Conservation (phyloP, 2,329 filamentous ascomycete genomes). For the Ophiosphaerella herpotricha region DNA sequence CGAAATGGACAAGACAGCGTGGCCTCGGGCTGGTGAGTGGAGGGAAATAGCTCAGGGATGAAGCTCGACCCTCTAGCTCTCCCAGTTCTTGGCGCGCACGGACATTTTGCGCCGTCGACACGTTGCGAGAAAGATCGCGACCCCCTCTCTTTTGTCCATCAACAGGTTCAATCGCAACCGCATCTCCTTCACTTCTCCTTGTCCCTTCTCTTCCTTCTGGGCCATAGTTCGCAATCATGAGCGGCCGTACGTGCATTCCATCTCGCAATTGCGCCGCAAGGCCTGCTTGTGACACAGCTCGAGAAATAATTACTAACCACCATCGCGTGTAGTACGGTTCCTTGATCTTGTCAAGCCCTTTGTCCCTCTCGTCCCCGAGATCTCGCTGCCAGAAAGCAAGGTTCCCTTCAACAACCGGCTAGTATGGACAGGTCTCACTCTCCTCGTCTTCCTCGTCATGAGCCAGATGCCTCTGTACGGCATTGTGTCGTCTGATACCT, state of each 20-base stretch:
- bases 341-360: constrained; percentile 99
- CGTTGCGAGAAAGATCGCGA: constrained; percentile 35
- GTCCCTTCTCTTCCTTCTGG: constrained; percentile 41
- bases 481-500: constrained; percentile 95
- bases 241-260: constrained; percentile 58
- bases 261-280: constrained; percentile 28
- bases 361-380: constrained; percentile 98
- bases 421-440: constrained; percentile 66
- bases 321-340: constrained; percentile 76
- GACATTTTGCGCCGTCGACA: constrained; percentile 33
- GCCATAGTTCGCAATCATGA: constrained; percentile 57
- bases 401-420: constrained; percentile 89
- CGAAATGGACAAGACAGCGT: constrained; percentile 24
- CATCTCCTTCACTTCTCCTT: constrained; percentile 34
- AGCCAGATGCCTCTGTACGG: constrained; percentile 96
- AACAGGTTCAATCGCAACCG: constrained; percentile 29
- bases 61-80: constrained; percentile 18
- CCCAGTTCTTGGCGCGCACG: constrained; percentile 11
- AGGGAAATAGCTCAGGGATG: constrained; percentile 30
- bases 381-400: constrained; percentile 85
- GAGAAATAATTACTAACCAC: constrained; percentile 24
- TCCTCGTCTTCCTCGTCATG: constrained; percentile 99
- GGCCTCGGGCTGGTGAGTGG: constrained; percentile 20
- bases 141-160: constrained; percentile 39
- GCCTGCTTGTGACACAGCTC: constrained; percentile 13